Evolutionary conservation across 305 asterid genomes (phyloP).

Genomic region (Fraxinus albicans): DNA sequence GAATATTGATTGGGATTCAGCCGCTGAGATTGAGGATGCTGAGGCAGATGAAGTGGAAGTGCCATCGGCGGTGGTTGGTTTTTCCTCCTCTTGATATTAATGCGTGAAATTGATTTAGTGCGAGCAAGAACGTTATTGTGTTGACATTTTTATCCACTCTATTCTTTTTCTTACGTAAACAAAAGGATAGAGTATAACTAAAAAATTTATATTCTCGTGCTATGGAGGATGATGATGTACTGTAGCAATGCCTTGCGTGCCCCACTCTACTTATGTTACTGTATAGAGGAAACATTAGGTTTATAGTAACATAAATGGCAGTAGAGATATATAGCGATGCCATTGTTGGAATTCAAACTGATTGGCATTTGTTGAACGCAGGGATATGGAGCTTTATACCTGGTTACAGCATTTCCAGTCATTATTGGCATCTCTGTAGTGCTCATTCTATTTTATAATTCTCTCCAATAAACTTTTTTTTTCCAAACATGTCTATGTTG

Average conservation of each 20-base stretch:
- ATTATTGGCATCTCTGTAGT: slow-evolving; percentile 91
- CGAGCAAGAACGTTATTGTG: not conserved
- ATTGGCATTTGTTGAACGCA: slow-evolving; percentile 22
- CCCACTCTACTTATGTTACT: not conserved
- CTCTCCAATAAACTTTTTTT: slow-evolving; percentile 54
- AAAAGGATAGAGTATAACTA: not conserved
- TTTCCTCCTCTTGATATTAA: slow-evolving; percentile 14
- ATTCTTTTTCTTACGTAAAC: not conserved
- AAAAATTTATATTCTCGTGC: not conserved
- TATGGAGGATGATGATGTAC: not conserved
- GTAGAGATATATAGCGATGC: not conserved
- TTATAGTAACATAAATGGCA: not conserved
- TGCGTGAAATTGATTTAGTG: not conserved
- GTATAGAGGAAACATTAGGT: not conserved
- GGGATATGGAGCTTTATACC: slow-evolving; percentile 97
- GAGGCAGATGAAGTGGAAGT: slow-evolving; percentile 60
- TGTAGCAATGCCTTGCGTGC: not conserved
- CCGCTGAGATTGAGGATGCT: slow-evolving; percentile 77
- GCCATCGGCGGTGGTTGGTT: slow-evolving; percentile 73
- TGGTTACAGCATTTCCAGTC: slow-evolving; percentile 88
- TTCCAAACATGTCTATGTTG: not conserved
- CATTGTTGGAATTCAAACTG: not conserved
- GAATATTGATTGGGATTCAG: slow-evolving; percentile 89
- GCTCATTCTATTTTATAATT: slow-evolving; percentile 80
- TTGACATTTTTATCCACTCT: not conserved